Evolutionary conservation across 441 rosid species (phyloP), one percentile per base, ranked within the genome.

Genomic region (Daphne laureola): DNA sequence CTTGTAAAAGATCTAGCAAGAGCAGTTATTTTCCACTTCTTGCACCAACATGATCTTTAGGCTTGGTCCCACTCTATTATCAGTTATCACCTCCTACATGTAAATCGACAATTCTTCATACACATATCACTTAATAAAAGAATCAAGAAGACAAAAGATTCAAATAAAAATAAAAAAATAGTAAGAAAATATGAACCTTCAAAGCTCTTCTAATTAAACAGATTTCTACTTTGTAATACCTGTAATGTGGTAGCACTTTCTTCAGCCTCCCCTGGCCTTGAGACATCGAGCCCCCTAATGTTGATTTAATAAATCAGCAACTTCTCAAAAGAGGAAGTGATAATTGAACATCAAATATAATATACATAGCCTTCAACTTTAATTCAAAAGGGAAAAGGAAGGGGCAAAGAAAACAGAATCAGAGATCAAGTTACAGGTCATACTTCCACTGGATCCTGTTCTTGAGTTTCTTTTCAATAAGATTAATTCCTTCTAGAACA

Each of bases 361-460:
- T 5, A 2, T 1, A 5, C 9, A 31, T 31, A 31, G 11, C 8
- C 5, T 31, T 31, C 38, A 31, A 31, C 11, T 31, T 31, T 7
- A 9, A 31, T 43, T 51, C 15, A 59, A 25, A 60, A 59, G 57
- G 38, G 38, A 27, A 43, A 48, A 17, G 27, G 21, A 11, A 43
- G 26, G 8, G 53, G 16, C 43, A 14, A 64, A 17, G 38, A 31
- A 31, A 9, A 31, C 38, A 31, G 38, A 11, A 31, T 46, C n/a
- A 23, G 60, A 68, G 40, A 26, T 54, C 6, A 65, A 70, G 21
- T 27, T 55, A 53, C 55, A 44, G 17, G 23, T 45, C 88, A 63
- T 83, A 93, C 99, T 90, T 93, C 97, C 97, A 93, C 73, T 93
- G 93, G 67, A 90, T 85, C 67, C 86, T 85, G 72, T 93, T 93